Base-by-base conservation (phyloP, 1,284 basidiomycete genomes). In the Malassezia sp. region DNA sequence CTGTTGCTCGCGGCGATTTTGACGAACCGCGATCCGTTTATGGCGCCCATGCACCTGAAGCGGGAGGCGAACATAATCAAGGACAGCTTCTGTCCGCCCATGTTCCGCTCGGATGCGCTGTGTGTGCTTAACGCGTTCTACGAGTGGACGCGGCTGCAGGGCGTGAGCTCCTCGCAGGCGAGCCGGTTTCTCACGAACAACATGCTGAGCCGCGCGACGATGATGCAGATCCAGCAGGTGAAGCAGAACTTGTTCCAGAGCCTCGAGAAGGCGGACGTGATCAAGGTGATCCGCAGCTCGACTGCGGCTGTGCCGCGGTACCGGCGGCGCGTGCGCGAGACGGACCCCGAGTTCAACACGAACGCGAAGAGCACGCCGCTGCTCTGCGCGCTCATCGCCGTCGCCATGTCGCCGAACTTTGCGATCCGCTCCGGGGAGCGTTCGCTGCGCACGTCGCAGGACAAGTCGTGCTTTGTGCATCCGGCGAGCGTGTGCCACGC, bases 401-500 rank as follows among this genome's bases (percentile, higher is more conserved):
- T 87, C 42, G 85, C 86, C 0, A 80, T 79, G 0, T 86, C 89
- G 57, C 90, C 90, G n/a, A 91, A 93, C 71, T 93, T 89, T 73
- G 89, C 85, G 2, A 79, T 95, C 43, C 76, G 83, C 28, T 80
- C 78, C n/a, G 78, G 79, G 5, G 81, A 83, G 39, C 82, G 77
- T 67, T 76, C 75, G 1, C 82, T 82, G 59, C 77, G 86, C 18
- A 95, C 90, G 2, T 76, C 79, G 14, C 79, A 81, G 59, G 90
- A 96, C 65, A 90, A 85, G 79, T 87, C 89, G 55, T 53, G 77
- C 8, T 76, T 84, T 56, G 84, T 93, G 50, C 87, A 91, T 64
- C 80, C 84, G 1, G 82, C 83, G 5, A 88, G 85, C 57, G 86
- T 95, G 45, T 93, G 91, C 66, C 76, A 83, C 56, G 77, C 79